Base-by-base conservation (phyloP, 2,329 filamentous ascomycete species). In the Sclerotinia nivalis region DNA sequence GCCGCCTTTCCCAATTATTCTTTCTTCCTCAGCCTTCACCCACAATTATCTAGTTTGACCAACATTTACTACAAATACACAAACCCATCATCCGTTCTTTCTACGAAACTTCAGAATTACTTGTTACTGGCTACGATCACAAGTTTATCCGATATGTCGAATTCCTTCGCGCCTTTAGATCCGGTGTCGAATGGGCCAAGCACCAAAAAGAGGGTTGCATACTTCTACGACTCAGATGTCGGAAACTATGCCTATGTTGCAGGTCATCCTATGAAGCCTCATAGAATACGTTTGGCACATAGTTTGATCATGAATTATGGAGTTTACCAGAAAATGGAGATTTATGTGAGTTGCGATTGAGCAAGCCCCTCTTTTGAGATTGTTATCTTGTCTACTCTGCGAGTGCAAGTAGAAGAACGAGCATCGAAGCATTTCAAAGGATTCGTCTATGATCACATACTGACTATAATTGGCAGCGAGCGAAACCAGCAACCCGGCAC, bases 151-250 rank as follows among this genome's bases (percentile, higher is more conserved):
- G 78, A 77, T 22, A 69, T 69, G 67, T 69, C 67, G 50, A 69
- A 69, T 56, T 80, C 82, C 60, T 83, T 82, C 77, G 84, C 81
- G 74, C 87, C 84, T 71, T 81, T 88, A 73, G 88, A 87, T 78
- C 80, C 82, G 74, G 82, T 81, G 67, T 69, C 59, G 58, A 69
- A 69, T 79, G 83, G 83, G 67, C 78, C 82, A 59, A 82, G 82
- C 37, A 83, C 84, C 75, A 86, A 87, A 79, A 97, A 96, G 83
- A 93, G 95, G 79, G 93, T 98, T 70, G 95, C 95, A 69, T 98
- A 98, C 83, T 98, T 98, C 81, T 98, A 98, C 86, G 95, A 98
- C 79, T 96, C 93, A 4, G 95, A 98, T 82, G 96, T 98, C 79
- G 95, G 95, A 74, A 98, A 98, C 81, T 98, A 97, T 84, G 94